These are phyloP conservation scores for Cryphonectria naterciae DNA, from an alignment of 2,329 filamentous ascomycete species.

Conservation along the genomic window DNA sequence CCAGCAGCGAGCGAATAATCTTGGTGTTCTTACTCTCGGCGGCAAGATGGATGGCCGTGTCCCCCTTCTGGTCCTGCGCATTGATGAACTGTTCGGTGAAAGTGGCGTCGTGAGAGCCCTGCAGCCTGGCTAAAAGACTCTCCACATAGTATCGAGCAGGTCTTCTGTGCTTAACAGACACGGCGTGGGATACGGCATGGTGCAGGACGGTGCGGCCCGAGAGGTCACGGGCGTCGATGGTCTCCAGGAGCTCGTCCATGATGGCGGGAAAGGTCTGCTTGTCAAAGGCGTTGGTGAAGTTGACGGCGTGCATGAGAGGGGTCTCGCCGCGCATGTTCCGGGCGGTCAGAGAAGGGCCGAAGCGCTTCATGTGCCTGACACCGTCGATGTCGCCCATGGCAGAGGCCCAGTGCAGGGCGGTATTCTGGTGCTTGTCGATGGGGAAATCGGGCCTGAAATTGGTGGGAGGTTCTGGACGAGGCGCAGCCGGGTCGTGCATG, in stretches of 20 bases:
- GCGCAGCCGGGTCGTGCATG: slow-evolving; percentile 75
- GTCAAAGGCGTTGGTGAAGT: slow-evolving; percentile 97
- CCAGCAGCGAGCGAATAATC: slow-evolving; percentile 78
- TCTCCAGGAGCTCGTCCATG: slow-evolving; percentile 80
- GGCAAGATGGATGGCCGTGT: slow-evolving; percentile 78
- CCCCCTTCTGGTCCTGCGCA: slow-evolving; percentile 81
- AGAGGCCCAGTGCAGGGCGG: slow-evolving; percentile 93
- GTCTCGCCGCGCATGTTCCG: slow-evolving; percentile 80
- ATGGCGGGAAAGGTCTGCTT: slow-evolving; percentile 87
- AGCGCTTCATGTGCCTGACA: slow-evolving; percentile 82
- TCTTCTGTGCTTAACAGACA: slow-evolving; percentile 76
- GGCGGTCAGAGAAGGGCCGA: slow-evolving; percentile 74
- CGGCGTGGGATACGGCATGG: slow-evolving; percentile 69
- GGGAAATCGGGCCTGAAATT: slow-evolving; percentile 87
- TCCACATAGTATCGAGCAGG: slow-evolving; percentile 89
- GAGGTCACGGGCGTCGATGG: slow-evolving; percentile 78
- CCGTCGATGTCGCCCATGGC: slow-evolving; percentile 96
- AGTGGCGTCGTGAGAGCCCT: slow-evolving; percentile 74
- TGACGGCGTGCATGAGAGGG: slow-evolving; percentile 88
- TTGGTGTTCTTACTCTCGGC: slow-evolving; percentile 87
- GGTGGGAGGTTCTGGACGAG: slow-evolving; percentile 75
- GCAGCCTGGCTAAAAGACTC: slow-evolving; percentile 83
- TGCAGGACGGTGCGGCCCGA: slow-evolving; percentile 89
- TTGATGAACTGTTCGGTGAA: slow-evolving; percentile 81
- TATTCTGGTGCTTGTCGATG: slow-evolving; percentile 93